These are phyloP conservation scores for Echinochloa phyllopogon DNA, from an alignment of 176 grass and related monocot species.

Conservation along the genomic window DNA sequence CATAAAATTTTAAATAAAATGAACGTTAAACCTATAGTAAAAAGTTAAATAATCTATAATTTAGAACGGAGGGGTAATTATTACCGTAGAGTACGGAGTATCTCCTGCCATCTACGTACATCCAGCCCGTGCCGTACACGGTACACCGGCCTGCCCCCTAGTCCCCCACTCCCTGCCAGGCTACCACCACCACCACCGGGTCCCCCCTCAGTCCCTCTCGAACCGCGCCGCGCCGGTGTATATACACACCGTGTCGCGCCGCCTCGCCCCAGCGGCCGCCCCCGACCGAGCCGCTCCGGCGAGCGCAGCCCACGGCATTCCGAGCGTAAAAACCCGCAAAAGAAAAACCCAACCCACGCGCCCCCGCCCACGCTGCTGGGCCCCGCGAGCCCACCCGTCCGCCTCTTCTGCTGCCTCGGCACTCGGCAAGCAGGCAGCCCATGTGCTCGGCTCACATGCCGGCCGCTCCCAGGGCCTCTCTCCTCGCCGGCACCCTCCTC, in stretches of 20 bases:
- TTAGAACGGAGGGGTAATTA: too few species aligned
- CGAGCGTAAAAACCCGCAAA: not conserved
- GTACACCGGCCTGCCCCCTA: too few species aligned
- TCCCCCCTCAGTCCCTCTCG: too few species aligned
- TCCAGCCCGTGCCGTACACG: too few species aligned
- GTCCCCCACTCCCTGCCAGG: too few species aligned
- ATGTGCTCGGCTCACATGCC: conserved; percentile 60
- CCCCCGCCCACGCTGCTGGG: not conserved
- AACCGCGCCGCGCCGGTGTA: not conserved
- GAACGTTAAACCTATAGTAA: too few species aligned
- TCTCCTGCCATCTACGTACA: too few species aligned
- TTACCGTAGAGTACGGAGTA: too few species aligned
- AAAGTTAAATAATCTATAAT: too few species aligned
- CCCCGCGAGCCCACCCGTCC: conserved; percentile 37
- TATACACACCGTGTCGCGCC: not conserved
- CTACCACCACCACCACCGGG: too few species aligned
- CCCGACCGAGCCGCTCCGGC: conserved; percentile 25
- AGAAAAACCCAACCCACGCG: not conserved
- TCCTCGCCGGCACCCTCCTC: conserved; percentile 8
- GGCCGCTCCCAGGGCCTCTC: not conserved
- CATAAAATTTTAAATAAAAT: too few species aligned
- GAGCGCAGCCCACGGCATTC: conserved; percentile 26
- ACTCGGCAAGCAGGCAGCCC: conserved; percentile 38
- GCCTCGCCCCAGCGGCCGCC: not conserved
- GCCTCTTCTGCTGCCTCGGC: not conserved